Base-by-base conservation (phyloP, 768 basidiomycete species). In the Glaciozyma antarctica region DNA sequence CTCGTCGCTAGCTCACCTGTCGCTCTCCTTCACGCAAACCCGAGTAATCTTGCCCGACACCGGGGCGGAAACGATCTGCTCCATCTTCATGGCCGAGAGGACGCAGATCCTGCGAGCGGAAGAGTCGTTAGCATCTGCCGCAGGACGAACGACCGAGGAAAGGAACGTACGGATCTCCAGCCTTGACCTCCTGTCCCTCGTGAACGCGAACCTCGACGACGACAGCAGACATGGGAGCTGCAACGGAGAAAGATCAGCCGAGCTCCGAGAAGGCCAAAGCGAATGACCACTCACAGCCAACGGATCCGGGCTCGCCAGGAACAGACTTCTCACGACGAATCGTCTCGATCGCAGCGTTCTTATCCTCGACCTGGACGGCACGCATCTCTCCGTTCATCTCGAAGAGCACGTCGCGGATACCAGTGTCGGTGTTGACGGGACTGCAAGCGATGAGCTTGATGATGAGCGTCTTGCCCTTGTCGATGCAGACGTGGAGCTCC, bases 171-270 rank as follows among this genome's bases (percentile, higher is more conserved):
- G 94, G 92, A 79, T 99, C 95, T 58, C 95, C 95, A 79, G 92
- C 94, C 85, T 87, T 93, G 77, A 99, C 92, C 75, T 94, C 90
- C 64, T 93, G 87, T 28, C 92, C 92, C 77, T 98, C 95, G 79
- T 95, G 94, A 66, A 97, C 93, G 74, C 94, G 82, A 56, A 99
- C 92, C 77, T 99, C 95, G 22, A 99, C 88, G 61, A 98, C 92
- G 58, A 98, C 94, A 77, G 93, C 95, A 63, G 71, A 57, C 70
- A 73, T 73, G 15, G 71, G 67, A 32, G 65, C 41, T 45, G 43
- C 15, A 10, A 51, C 30, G 16, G 54, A 32, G 10, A 4, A 41
- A 34, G 52, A 55, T 28, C 32, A n/a, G 48, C 38, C 44, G 38
- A 49, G 24, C 13, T 57, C 24, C 41, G 60, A 0, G 8, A 5